Percentiles rank a stretch among this genome's conserved stretches.
phyloP scores from a whole-genome alignment of 352 stramenopile genomes.

The Phytophthora agathidicida region DNA sequence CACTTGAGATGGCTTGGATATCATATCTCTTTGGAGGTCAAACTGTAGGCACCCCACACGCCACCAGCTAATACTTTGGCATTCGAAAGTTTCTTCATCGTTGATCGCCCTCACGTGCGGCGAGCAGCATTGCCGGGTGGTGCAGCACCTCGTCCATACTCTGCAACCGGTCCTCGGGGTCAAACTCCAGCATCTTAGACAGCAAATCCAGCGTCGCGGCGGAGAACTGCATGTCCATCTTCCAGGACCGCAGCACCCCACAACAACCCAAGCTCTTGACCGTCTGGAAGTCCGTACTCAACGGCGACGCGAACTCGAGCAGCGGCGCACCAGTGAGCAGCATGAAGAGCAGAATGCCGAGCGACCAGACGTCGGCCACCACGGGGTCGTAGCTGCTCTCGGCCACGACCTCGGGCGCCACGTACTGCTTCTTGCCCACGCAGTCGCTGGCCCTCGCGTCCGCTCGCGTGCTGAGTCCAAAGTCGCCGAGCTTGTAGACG shows the following conservation, averaged over 20 bases:
- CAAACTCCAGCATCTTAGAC: conserved; percentile 39
- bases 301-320: conserved; percentile 35
- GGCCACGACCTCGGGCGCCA: conserved; percentile 42
- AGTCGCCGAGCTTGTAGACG: conserved; percentile 59
- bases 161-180: conserved; percentile 34
- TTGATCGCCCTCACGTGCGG: background rate
- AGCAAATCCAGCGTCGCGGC: conserved; percentile 33
- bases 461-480: conserved; percentile 48
- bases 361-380: conserved; percentile 57
- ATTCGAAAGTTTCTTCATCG: background rate
- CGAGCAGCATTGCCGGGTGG: conserved; percentile 23
- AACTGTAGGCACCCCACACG: too few species aligned
- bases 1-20: too few species aligned
- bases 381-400: conserved; percentile 35
- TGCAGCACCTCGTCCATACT: conserved; percentile 31
- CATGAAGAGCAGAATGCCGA: conserved; percentile 67
- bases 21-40: too few species aligned
- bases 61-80: too few species aligned
- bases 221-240: conserved; percentile 27
- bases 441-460: conserved; percentile 22
- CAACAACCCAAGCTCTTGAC: conserved; percentile 35
- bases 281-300: conserved; percentile 34
- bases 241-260: conserved; percentile 43
- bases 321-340: conserved; percentile 58
- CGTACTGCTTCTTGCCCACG: conserved; percentile 43